Evolutionary conservation across 2,329 filamentous ascomycete species (phyloP).

Genomic region (Taxawa tesnikishii): DNA sequence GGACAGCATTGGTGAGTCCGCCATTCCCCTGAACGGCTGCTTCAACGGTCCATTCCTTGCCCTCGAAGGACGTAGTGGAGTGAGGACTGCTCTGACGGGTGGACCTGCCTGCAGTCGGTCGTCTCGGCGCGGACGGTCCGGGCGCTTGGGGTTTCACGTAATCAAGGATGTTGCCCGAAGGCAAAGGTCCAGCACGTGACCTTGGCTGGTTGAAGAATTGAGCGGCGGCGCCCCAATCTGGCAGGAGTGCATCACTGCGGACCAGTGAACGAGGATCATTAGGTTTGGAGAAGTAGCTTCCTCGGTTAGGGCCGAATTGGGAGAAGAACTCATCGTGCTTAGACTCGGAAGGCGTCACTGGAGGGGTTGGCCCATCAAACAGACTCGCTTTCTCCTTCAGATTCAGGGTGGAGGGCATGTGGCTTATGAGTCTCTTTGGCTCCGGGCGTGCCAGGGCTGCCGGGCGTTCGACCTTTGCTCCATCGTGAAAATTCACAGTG

Average conservation of each 20-base stretch:
- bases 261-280: conserved; percentile 43
- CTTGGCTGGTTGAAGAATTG: conserved; percentile 63
- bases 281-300: conserved; percentile 39
- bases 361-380: conserved; percentile 24
- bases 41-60: conserved; percentile 72
- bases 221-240: conserved; percentile 57
- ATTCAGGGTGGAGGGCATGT: conserved; percentile 1
- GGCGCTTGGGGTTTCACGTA: conserved; percentile 35
- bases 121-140: conserved; percentile 1
- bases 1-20: conserved; percentile 74
- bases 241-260: conserved; percentile 62
- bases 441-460: background rate
- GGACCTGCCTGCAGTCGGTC: no score
- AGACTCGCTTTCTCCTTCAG: conserved; percentile 20
- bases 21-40: conserved; percentile 86
- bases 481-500: conserved; percentile 70
- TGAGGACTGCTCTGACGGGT: conserved; percentile 24
- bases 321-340: conserved; percentile 34
- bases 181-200: conserved; percentile 61
- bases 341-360: conserved; percentile 25
- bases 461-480: conserved; percentile 29
- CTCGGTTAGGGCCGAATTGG: conserved; percentile 24
- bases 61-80: conserved; percentile 50
- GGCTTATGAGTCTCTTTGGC: conserved; percentile 5
- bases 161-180: conserved; percentile 52